Percentiles rank a stretch among this genome's conserved stretches.
Conservation (phyloP, 164 flowering plant genomes). For the Vitis rotundifolia region DNA sequence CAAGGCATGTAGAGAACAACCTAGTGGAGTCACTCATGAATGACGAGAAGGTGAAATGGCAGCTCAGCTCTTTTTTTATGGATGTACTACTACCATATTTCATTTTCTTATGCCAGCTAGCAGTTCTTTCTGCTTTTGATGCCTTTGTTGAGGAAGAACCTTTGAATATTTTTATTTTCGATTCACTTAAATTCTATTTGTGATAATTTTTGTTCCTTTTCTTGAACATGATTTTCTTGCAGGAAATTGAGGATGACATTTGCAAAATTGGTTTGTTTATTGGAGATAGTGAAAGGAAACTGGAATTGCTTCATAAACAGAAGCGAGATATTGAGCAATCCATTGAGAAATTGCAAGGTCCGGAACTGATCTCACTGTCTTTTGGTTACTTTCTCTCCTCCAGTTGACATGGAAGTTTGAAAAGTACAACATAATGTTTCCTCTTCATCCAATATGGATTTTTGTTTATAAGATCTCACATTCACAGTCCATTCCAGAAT, state of each 20-base stretch:
- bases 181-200: too few relatives aligned
- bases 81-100: background rate
- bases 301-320: constrained; percentile 18
- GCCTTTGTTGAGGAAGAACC: too few relatives aligned
- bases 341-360: constrained; percentile 41
- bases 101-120: too few relatives aligned
- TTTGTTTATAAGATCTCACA: too few relatives aligned
- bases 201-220: background rate
- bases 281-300: constrained; percentile 20
- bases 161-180: too few relatives aligned
- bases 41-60: constrained; percentile 28
- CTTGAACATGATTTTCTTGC: constrained; percentile 9
- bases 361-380: background rate
- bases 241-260: constrained; percentile 38
- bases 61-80: background rate
- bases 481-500: too few relatives aligned
- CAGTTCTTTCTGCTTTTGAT: too few relatives aligned
- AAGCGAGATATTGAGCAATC: constrained; percentile 25
- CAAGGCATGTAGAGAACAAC: background rate
- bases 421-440: too few relatives aligned
- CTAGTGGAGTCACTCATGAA: constrained; percentile 10
- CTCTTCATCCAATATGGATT: too few relatives aligned
- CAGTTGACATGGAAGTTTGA: background rate
- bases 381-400: background rate
- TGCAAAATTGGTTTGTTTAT: constrained; percentile 18